These are phyloP conservation scores for Colletotrichum melonis DNA, from an alignment of 2,329 filamentous ascomycete genomes.

Conservation along the genomic window DNA sequence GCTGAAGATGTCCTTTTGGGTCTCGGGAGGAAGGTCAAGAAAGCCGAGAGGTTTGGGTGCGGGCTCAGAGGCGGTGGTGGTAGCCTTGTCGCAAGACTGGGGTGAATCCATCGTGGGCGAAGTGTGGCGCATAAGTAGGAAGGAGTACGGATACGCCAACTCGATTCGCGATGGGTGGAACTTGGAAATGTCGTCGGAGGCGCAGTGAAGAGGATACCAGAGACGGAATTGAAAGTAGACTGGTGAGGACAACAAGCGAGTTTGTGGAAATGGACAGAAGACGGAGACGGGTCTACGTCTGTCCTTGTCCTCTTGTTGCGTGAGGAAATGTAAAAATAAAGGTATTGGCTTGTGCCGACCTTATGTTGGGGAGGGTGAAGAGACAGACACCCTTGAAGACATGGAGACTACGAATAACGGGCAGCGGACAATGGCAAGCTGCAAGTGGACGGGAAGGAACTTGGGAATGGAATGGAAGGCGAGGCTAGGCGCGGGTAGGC, in stretches of 20 bases:
- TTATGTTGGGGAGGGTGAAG: constrained; percentile 9
- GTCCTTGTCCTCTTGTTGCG: constrained; percentile 14
- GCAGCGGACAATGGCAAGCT: constrained; percentile 8
- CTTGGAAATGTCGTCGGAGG: background rate
- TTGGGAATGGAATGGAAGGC: background rate
- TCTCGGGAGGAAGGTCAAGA: constrained; percentile 58
- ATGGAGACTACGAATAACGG: background rate
- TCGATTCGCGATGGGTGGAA: background rate
- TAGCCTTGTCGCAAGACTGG: constrained; percentile 45
- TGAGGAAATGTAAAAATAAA: background rate
- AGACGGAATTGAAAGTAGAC: background rate
- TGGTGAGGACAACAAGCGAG: background rate
- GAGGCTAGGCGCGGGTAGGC: background rate
- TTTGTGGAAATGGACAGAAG: background rate
- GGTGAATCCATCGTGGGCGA: constrained; percentile 48
- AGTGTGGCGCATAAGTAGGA: constrained; percentile 9
- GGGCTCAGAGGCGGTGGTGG: constrained; percentile 35
- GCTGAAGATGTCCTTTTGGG: constrained; percentile 59
- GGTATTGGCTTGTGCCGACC: background rate
- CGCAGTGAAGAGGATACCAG: background rate
- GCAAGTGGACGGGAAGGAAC: constrained; percentile 6
- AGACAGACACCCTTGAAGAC: constrained; percentile 3
- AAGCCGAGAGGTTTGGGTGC: constrained; percentile 44
- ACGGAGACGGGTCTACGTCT: constrained; percentile 7
- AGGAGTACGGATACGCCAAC: background rate